phyloP scores from a whole-genome alignment of 805 yeast genomes.

The Pichia kluyveri region DNA sequence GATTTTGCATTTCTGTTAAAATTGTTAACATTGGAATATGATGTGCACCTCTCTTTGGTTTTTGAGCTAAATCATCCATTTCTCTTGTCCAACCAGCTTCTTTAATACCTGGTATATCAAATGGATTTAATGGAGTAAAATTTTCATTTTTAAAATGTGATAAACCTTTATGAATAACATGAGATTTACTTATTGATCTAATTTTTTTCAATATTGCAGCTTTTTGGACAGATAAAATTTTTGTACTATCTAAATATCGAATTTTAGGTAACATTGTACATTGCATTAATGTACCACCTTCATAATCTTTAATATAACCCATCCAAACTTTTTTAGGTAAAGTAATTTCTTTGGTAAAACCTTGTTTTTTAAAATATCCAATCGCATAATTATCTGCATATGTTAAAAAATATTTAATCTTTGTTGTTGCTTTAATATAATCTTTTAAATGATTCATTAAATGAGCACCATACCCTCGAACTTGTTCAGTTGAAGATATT shows the following conservation, averaged over 20 bases:
- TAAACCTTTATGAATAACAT: slow-evolving; percentile 75
- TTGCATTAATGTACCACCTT: slow-evolving; percentile 98
- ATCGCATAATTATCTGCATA: slow-evolving; percentile 99
- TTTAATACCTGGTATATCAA: slow-evolving; percentile 77
- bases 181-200: slow-evolving; percentile 66
- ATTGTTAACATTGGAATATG: slow-evolving; percentile 87
- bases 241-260: slow-evolving; percentile 82
- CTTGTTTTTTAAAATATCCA: slow-evolving; percentile 97
- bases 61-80: slow-evolving; percentile 93
- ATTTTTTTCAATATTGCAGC: slow-evolving; percentile 87
- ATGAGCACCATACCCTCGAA: slow-evolving; percentile 97
- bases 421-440: slow-evolving; percentile 82
- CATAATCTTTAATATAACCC: slow-evolving; percentile 98
- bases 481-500: slow-evolving; percentile 94
- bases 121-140: slow-evolving; percentile 60
- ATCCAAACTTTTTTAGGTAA: slow-evolving; percentile 84
- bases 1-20: slow-evolving; percentile 81
- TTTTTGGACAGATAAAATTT: slow-evolving; percentile 76
- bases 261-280: slow-evolving; percentile 87
- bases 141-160: slow-evolving; percentile 48
- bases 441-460: slow-evolving; percentile 96
- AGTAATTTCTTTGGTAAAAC: slow-evolving; percentile 91
- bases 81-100: slow-evolving; percentile 99
- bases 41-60: slow-evolving; percentile 92
- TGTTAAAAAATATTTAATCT: slow-evolving; percentile 78